These are phyloP conservation scores for Ophiocytium majus DNA, from an alignment of 352 stramenopile species.

Conservation along the genomic window DNA sequence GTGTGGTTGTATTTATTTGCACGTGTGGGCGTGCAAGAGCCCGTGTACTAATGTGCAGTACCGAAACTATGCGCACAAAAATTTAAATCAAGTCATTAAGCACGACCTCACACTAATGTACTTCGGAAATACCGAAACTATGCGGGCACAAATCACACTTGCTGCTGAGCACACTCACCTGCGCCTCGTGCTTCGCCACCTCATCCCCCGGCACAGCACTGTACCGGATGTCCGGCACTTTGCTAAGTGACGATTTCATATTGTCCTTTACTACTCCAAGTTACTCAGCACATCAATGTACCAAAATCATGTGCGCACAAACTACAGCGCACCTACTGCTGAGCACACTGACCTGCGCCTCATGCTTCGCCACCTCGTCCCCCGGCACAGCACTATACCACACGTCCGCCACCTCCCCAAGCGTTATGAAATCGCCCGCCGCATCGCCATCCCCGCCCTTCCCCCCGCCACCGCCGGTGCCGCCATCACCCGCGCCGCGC, in stretches of 20 bases:
- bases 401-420: conserved; percentile 34
- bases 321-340: too few species aligned
- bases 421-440: background rate
- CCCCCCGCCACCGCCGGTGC: background rate
- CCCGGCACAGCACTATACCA: conserved; percentile 47
- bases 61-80: too few species aligned
- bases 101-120: too few species aligned
- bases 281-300: too few species aligned
- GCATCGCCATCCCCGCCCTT: background rate
- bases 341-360: conserved; percentile 27
- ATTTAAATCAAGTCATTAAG: too few species aligned
- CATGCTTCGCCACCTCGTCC: conserved; percentile 38
- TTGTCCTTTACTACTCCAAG: too few species aligned
- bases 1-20: background rate
- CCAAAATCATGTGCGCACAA: too few species aligned
- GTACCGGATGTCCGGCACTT: conserved; percentile 45
- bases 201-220: conserved; percentile 42
- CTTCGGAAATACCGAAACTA: too few species aligned
- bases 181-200: conserved; percentile 35
- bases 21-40: too few species aligned
- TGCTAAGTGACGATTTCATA: too few species aligned
- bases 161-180: too few species aligned
- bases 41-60: background rate
- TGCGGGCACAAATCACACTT: too few species aligned
- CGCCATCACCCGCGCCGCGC: background rate